Conservation (phyloP, 2,329 filamentous ascomycete genomes). For the Fusarium mangiferae region DNA sequence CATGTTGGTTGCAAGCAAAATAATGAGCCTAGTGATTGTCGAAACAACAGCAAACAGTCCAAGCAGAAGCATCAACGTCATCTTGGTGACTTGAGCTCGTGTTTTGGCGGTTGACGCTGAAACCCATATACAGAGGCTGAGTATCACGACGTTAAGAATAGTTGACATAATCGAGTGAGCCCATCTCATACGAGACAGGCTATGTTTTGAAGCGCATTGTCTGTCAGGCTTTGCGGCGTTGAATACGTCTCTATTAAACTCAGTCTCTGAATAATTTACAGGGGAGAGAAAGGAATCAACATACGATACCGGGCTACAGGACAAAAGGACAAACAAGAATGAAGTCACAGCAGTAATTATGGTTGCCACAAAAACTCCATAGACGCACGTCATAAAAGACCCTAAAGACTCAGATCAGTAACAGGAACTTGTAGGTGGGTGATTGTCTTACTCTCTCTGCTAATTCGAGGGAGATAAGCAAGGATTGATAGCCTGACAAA, state of each 20-base stretch:
- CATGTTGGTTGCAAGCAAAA: conserved; percentile 48
- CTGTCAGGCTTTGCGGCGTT: conserved; percentile 17
- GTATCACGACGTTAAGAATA: conserved; percentile 49
- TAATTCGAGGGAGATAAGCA: conserved; percentile 34
- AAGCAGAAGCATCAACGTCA: conserved; percentile 51
- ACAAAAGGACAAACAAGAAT: conserved; percentile 38
- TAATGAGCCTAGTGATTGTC: conserved; percentile 51
- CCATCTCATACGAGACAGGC: conserved; percentile 47
- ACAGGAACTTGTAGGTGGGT: not conserved
- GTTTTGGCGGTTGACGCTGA: conserved; percentile 51
- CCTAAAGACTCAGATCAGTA: not conserved
- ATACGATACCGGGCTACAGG: conserved; percentile 36
- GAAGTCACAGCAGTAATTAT: conserved; percentile 17
- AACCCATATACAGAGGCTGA: conserved; percentile 52
- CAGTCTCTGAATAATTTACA: not conserved
- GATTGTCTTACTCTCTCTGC: conserved; percentile 26
- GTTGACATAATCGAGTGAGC: conserved; percentile 47
- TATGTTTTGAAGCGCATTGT: conserved; percentile 30
- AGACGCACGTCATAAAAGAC: conserved; percentile 28
- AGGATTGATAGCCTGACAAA: conserved; percentile 41
- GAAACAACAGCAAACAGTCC: conserved; percentile 52
- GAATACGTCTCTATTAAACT: conserved; percentile 32
- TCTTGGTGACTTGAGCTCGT: conserved; percentile 46
- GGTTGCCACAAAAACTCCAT: conserved; percentile 18
- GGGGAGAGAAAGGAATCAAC: not conserved